Conservation (phyloP, 1,284 basidiomycete species). For the Malassezia obtusa region DNA sequence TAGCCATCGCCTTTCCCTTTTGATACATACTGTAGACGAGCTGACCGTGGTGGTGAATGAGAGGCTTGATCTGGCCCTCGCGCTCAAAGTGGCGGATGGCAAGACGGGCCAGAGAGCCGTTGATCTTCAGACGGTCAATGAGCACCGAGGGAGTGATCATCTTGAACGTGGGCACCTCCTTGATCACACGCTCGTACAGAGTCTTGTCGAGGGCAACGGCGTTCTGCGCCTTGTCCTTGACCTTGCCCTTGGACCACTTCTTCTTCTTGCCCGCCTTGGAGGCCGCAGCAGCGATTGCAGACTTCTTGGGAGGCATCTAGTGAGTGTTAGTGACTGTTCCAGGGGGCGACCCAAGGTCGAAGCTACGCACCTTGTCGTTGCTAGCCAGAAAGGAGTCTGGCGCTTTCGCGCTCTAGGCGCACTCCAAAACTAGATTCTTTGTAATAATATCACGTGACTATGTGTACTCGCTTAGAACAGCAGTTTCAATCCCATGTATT, state of each 20-base stretch:
- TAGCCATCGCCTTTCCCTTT: no score
- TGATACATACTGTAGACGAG: conserved; percentile 69
- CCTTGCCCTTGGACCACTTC: conserved; percentile 99
- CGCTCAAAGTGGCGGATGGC: conserved; percentile 89
- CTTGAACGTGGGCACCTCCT: conserved; percentile 99
- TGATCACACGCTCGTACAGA: conserved; percentile 87
- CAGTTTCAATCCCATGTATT: conserved; percentile 21
- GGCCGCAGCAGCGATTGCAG: conserved; percentile 47
- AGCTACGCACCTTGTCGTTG: conserved; percentile 12
- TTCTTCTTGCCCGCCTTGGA: conserved; percentile 71
- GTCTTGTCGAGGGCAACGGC: conserved; percentile 64
- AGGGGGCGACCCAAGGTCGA: not conserved
- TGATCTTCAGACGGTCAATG: conserved; percentile 94
- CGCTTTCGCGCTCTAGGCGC: not conserved
- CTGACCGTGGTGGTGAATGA: conserved; percentile 91
- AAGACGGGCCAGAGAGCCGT: conserved; percentile 84
- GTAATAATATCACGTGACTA: conserved; percentile 16
- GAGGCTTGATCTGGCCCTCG: conserved; percentile 88
- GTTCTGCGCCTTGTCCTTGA: conserved; percentile 87
- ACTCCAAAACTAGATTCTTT: conserved; percentile 12
- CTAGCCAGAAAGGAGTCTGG: conserved; percentile 8
- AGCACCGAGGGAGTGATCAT: conserved; percentile 82
- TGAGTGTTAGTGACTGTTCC: not conserved
- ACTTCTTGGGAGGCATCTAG: conserved; percentile 48
- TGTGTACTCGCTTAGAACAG: conserved; percentile 13